Evolutionary conservation across 805 yeast species (phyloP), one percentile per base, ranked within the genome.

Genomic region (Saturnispora serradocipensis): DNA sequence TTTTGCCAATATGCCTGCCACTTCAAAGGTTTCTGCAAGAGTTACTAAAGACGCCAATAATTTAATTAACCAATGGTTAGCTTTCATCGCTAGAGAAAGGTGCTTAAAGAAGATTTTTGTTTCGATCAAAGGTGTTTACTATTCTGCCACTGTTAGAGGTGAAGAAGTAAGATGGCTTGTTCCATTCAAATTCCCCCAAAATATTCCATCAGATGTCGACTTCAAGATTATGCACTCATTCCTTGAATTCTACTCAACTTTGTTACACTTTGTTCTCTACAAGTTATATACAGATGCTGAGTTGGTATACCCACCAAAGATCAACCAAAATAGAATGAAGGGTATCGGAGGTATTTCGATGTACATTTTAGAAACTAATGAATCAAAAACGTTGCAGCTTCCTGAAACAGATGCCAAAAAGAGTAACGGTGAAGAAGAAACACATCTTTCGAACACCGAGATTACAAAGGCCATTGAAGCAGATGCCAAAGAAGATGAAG

Each of bases 221-320:
- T 91, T 93, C 75, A 80, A 93, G 69, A 88, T 93, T 73, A 93
- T 93, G 99, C 75, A 88, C 63, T 91, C 98, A 1, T 93, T 93
- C 71, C 77, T 93, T 64, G 99, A 93, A 71, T 90, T 93, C 70
- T 93, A 93, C 72, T 84, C 96, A 18, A 91, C 98, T 25, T 72
- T 93, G 60, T 70, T 90, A 63, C 96, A 89, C 64, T 93, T 93
- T 65, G 90, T 85, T 22, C 74, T 91, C 51, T 93, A 66, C 77
- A 86, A 86, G 67, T 77, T 93, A 56, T 93, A 88, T 73, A 80
- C 86, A 22, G 98, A 89, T 59, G 75, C 84, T 34, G 90, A 84
- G 56, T 78, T 93, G 63, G 82, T 87, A 32, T 93, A 90, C 67
- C 99, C 99, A 42, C 99, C 99, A 53, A 80, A 78, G 58, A 80